Conservation (phyloP, 1,284 basidiomycete genomes). For the Tylopilus orsonianus region DNA sequence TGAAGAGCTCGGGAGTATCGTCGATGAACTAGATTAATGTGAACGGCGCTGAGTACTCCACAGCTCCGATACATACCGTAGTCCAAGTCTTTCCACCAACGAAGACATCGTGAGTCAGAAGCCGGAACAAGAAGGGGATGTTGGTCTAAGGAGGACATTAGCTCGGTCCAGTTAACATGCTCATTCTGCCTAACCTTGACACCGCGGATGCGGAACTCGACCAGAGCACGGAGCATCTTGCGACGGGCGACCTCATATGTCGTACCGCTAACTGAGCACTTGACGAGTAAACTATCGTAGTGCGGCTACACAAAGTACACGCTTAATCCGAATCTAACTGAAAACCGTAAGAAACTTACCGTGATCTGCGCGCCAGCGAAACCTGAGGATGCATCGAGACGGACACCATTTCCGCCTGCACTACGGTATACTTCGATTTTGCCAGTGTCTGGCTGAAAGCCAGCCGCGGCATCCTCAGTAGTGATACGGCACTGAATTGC, state of each 20-base stretch:
- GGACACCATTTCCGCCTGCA: conserved; percentile 98
- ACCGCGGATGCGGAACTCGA: conserved; percentile 99
- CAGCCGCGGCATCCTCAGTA: conserved; percentile 91
- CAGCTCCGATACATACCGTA: conserved; percentile 54
- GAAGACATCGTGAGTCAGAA: conserved; percentile 97
- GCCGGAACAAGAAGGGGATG: conserved; percentile 98
- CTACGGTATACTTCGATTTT: conserved; percentile 99
- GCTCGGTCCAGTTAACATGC: background rate
- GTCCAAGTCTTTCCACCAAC: conserved; percentile 98
- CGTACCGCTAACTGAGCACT: conserved; percentile 94
- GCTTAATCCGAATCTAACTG: background rate
- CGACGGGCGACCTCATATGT: conserved; percentile 98
- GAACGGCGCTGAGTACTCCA: conserved; percentile 2
- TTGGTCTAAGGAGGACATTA: conserved; percentile 69
- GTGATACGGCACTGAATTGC: conserved; percentile 99
- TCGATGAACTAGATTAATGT: conserved; percentile 82
- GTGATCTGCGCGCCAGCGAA: conserved; percentile 99
- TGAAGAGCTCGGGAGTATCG: conserved; percentile 98
- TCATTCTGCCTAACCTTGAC: conserved; percentile 70
- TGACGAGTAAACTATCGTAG: conserved; percentile 98
- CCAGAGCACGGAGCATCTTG: conserved; percentile 98
- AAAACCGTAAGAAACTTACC: conserved; percentile 41
- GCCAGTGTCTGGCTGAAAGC: conserved; percentile 98
- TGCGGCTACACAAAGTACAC: conserved; percentile 63
- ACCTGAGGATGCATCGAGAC: conserved; percentile 95